These are phyloP conservation scores for Ligustrum vulgare DNA, from an alignment of 257 asterid genomes.

Conservation along the genomic window DNA sequence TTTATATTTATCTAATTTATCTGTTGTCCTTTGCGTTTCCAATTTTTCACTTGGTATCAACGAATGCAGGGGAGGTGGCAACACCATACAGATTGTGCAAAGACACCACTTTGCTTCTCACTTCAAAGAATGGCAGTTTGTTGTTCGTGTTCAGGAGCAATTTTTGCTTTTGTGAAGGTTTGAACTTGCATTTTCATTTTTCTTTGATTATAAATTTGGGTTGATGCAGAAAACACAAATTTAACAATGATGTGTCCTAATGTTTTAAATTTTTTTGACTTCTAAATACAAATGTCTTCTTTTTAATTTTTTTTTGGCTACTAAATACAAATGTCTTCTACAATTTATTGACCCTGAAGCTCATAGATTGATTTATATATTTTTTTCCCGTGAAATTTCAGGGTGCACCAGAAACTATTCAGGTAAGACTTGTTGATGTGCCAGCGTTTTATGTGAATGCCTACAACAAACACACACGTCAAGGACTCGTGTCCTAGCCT, in stretches of 20 bases:
- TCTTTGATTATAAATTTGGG: background rate
- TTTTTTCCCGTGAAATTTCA: constrained; percentile 32
- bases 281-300: background rate
- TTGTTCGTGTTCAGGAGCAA: constrained; percentile 93
- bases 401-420: constrained; percentile 99
- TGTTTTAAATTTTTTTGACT: background rate
- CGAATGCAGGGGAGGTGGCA: constrained; percentile 76
- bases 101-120: constrained; percentile 98
- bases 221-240: background rate
- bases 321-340: background rate
- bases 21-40: constrained; percentile 18
- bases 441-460: constrained; percentile 71
- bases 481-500: constrained; percentile 96
- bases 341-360: background rate
- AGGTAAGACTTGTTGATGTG: constrained; percentile 87
- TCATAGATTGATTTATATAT: background rate
- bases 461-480: constrained; percentile 92
- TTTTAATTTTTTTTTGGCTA: no score
- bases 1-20: background rate
- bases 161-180: constrained; percentile 91
- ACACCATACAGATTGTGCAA: constrained; percentile 91
- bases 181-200: background rate
- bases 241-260: background rate
- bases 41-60: constrained; percentile 20
- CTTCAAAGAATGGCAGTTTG: constrained; percentile 95